Evolutionary conservation across 805 yeast genomes (phyloP), one percentile per base, ranked within the genome.

Genomic region (Hyphopichia homilentoma): DNA sequence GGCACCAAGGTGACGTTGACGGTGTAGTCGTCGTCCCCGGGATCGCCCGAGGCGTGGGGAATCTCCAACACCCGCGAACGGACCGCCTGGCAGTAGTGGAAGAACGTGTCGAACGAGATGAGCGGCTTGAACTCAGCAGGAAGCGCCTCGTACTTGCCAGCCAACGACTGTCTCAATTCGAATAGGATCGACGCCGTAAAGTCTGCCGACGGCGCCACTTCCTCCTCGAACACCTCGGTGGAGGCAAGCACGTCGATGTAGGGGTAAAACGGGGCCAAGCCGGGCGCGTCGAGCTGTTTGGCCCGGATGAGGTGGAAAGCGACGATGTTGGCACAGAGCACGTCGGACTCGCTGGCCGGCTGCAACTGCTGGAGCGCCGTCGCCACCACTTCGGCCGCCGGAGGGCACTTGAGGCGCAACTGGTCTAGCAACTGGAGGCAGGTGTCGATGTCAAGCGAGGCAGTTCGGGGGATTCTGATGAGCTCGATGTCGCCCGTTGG

Each of bases 51-150:
- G 2, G 38, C 45, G 45, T 64, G 59, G 0, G 90, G 89, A 2
- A 82, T 79, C 47, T 81, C 88, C 29, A 81, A 58, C 1, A 74
- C 70, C 34, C 90, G 60, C 0, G 86, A 79, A 21, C 68, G 57
- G 1, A 81, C 65, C 0, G 82, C 78, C 16, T 72, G 54, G 11
- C 40, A 43, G n/a, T 65, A 44, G 32, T 61, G 63, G 34, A 35
- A 39, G 16, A 50, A 58, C 12, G 31, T 41, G 13, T 44, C 49
- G 26, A 59, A 51, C 0, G 48, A 21, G 4, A 54, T 29, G 7
- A 17, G 9, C 9, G 22, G 22, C 8, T 21, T 21, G 22, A 21
- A 8, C 11, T 21, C 22, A 21, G 27, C 27, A 24, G 12, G 27
- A 8, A 24, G 27, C 13, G 11, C 13, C 13, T n/a, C 13, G 12